Evolutionary conservation across 257 asterid species (phyloP), one percentile per base, ranked within the genome.

Genomic region (Capsicum rhomboideum): DNA sequence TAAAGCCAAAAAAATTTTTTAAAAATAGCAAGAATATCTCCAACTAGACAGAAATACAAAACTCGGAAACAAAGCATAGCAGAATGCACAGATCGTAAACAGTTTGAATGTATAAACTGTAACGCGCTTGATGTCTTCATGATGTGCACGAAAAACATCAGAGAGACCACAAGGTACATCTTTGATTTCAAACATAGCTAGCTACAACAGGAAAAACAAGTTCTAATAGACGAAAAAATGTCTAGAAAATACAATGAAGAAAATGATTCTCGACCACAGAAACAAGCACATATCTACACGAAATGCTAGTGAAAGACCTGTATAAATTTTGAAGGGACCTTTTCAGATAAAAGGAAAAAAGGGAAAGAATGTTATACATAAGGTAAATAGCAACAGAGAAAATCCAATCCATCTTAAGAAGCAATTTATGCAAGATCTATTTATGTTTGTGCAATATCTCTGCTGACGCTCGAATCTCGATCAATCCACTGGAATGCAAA

Each of bases 251-350:
- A 77, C 87, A 81, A 67, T 29, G 54, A 61, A 83, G 63, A 69
- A 54, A 80, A 6, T 44, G 50, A 79, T 50, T 42, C 59, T 79
- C 29, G 58, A 88, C 20, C 77, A 82, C 21, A 40, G 46, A 66
- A 42, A 74, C 46, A 63, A 64, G 58, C 84, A 66, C 28, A 61
- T 88, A 83, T 83, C 87, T 85, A 88, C 85, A 88, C 20, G 75
- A 75, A 80, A 88, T 56, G 82, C 80, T 64, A 74, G 42, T 82
- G 79, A 85, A 71, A 83, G 37, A 80, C 84, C 84, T 83, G 77
- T 77, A 63, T 56, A 58, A 83, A 85, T 79, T 50, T 59, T 12
- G 52, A 13, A 74, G 80, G 80, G 63, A 82, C 34, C 82, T 83
- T 55, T 71, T 2, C 80, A 46, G n/a, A 74, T 23, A 23, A 71